These are phyloP conservation scores for Penicillium occitanis DNA, from an alignment of 2,329 filamentous ascomycete species.

Conservation along the genomic window DNA sequence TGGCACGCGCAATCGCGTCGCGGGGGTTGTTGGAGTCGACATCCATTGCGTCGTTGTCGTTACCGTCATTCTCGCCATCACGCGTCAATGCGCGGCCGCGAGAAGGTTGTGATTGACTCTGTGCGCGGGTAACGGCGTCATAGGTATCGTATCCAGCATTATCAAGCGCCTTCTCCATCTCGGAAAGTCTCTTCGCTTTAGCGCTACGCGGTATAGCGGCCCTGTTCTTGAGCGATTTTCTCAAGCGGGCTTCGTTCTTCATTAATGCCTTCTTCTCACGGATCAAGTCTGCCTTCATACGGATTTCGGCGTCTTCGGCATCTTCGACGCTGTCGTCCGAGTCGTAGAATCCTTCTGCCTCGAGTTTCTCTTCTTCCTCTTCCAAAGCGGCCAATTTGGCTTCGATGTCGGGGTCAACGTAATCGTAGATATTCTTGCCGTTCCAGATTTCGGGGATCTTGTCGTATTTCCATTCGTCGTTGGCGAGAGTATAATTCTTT, in stretches of 20 bases:
- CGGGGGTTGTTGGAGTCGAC: conserved; percentile 41
- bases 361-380: conserved; percentile 90
- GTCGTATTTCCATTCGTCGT: conserved; percentile 94
- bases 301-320: conserved; percentile 80
- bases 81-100: conserved; percentile 71
- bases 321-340: conserved; percentile 81
- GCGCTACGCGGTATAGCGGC: conserved; percentile 85
- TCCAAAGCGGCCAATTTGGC: conserved; percentile 87
- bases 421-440: conserved; percentile 97
- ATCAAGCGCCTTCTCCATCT: conserved; percentile 84
- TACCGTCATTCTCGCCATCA: conserved; percentile 62
- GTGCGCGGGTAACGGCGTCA: conserved; percentile 64
- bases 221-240: conserved; percentile 95
- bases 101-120: conserved; percentile 57
- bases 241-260: conserved; percentile 90
- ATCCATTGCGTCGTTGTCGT: conserved; percentile 68
- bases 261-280: conserved; percentile 91
- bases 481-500: conserved; percentile 80
- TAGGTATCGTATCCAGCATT: conserved; percentile 77
- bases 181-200: conserved; percentile 76
- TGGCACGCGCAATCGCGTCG: conserved; percentile 62
- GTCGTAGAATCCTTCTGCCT: conserved; percentile 91
- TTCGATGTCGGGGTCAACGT: conserved; percentile 94
- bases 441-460: conserved; percentile 91
- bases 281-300: conserved; percentile 91